phyloP scores from a whole-genome alignment of 2,329 filamentous ascomycete genomes.

The Xylaria sp. region DNA sequence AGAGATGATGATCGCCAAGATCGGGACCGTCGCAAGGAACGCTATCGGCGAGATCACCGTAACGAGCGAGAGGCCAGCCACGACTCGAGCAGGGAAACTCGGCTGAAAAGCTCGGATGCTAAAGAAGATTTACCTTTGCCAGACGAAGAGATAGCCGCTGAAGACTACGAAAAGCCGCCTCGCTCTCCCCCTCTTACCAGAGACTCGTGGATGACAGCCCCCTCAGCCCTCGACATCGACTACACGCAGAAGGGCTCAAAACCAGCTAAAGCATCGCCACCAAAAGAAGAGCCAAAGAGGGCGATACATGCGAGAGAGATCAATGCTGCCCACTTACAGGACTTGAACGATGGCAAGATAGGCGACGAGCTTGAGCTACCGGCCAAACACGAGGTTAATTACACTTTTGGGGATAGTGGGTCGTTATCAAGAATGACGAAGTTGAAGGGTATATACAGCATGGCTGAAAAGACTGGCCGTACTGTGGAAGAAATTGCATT shows the following conservation, averaged over 20 bases:
- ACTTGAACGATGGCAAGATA: conserved; percentile 67
- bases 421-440: conserved; percentile 98
- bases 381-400: conserved; percentile 73
- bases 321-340: conserved; percentile 73
- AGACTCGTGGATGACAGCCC: conserved; percentile 95
- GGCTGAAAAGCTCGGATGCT: conserved; percentile 58
- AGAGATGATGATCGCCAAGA: conserved; percentile 56
- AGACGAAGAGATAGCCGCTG: conserved; percentile 59
- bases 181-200: conserved; percentile 64
- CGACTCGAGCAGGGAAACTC: conserved; percentile 51
- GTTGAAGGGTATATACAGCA: conserved; percentile 83
- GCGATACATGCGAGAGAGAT: conserved; percentile 84
- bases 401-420: conserved; percentile 88
- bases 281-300: conserved; percentile 71
- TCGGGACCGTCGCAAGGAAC: conserved; percentile 57
- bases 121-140: conserved; percentile 64
- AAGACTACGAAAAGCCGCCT: conserved; percentile 44
- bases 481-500: conserved; percentile 83
- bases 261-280: conserved; percentile 64
- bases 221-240: conserved; percentile 83
- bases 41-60: conserved; percentile 43
- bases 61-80: conserved; percentile 48
- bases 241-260: conserved; percentile 74
- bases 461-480: conserved; percentile 78
- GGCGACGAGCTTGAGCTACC: conserved; percentile 65